These are phyloP conservation scores for Penicillium brasilianum DNA, from an alignment of 2,329 filamentous ascomycete species.

Conservation along the genomic window DNA sequence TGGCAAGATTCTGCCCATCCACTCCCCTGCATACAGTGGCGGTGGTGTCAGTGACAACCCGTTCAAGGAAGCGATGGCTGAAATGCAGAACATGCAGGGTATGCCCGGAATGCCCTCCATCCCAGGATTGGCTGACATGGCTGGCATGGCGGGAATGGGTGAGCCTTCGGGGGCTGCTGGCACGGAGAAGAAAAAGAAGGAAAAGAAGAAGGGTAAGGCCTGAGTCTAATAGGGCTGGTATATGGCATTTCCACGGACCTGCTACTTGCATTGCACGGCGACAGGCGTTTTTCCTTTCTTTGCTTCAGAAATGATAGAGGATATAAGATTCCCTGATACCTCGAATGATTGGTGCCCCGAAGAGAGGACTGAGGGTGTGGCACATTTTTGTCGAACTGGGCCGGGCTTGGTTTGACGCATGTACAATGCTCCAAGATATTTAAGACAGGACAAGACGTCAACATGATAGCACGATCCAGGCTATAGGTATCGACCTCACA, in stretches of 20 bases:
- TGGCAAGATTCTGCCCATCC: constrained; percentile 78
- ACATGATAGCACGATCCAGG: neutral
- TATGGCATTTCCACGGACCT: constrained; percentile 26
- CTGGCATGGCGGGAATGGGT: constrained; percentile 55
- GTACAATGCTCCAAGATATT: neutral
- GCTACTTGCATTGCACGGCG: constrained; percentile 47
- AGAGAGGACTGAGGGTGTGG: neutral
- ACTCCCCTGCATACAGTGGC: constrained; percentile 87
- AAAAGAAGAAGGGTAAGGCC: constrained; percentile 57
- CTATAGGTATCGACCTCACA: neutral
- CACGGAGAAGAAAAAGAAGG: constrained; percentile 53
- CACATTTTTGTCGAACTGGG: neutral
- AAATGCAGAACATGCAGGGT: constrained; percentile 68
- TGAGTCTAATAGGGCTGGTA: constrained; percentile 36
- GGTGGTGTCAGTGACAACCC: constrained; percentile 94
- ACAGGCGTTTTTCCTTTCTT: constrained; percentile 39
- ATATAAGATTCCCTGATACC: constrained; percentile 14
- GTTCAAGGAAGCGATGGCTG: constrained; percentile 94
- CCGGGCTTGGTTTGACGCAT: constrained; percentile 1
- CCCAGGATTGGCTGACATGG: constrained; percentile 55
- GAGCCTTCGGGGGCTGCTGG: constrained; percentile 34
- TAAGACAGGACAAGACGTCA: neutral
- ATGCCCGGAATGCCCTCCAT: constrained; percentile 50
- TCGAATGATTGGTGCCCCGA: neutral
- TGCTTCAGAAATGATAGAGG: constrained; percentile 17